Conservation (phyloP, 257 asterid genomes). For the Asclepias syriaca region DNA sequence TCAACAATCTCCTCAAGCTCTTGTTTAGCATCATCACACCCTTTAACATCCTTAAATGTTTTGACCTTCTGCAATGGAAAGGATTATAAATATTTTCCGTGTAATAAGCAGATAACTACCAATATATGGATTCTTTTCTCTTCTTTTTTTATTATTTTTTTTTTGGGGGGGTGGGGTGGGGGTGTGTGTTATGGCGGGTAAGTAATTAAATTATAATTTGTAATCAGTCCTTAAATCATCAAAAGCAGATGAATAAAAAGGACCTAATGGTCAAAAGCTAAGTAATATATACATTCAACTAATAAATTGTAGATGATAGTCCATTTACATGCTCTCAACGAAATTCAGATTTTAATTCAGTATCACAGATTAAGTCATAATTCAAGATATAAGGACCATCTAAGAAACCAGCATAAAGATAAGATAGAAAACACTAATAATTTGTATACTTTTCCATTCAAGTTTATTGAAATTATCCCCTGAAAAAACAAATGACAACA, state of each 20-base stretch:
- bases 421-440: background rate
- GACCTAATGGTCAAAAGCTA: background rate
- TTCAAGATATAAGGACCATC: background rate
- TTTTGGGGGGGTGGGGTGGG: background rate
- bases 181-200: background rate
- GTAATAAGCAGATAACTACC: background rate
- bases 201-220: background rate
- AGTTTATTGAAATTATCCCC: background rate
- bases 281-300: background rate
- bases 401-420: background rate
- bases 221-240: background rate
- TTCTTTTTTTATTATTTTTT: background rate
- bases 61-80: slow-evolving; percentile 70
- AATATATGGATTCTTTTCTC: background rate
- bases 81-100: slow-evolving; percentile 2
- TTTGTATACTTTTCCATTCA: background rate
- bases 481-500: background rate
- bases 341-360: background rate
- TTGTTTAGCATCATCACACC: slow-evolving; percentile 99
- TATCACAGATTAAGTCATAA: background rate
- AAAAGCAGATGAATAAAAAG: background rate
- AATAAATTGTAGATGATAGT: background rate
- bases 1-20: slow-evolving; percentile 99
- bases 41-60: slow-evolving; percentile 97
- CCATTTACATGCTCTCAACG: background rate